Evolutionary conservation across 306 rosid species (phyloP).

Genomic region (Cucurbita pepo): DNA sequence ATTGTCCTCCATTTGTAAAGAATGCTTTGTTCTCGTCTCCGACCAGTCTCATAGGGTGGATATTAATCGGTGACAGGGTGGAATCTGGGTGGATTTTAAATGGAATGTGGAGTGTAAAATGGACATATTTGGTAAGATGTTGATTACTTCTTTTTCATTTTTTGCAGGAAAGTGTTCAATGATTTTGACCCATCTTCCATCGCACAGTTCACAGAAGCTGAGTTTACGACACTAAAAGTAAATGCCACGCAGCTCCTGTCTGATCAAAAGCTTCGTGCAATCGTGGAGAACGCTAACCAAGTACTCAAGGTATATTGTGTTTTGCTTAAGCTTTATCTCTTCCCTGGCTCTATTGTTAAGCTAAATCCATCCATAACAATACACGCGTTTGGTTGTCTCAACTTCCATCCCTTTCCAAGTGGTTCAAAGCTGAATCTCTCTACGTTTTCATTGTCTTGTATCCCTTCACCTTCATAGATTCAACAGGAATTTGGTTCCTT

Average conservation of each 20-base stretch:
- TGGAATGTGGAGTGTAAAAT: too few relatives aligned
- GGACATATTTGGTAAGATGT: neutral
- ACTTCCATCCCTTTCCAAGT: neutral
- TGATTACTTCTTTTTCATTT: neutral
- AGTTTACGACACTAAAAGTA: constrained; percentile 36
- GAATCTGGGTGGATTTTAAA: too few relatives aligned
- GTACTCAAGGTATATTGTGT: constrained; percentile 47
- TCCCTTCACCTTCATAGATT: constrained; percentile 21
- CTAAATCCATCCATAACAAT: neutral
- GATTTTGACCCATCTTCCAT: constrained; percentile 58
- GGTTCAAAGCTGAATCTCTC: neutral
- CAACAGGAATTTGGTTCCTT: constrained; percentile 75
- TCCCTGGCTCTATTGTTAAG: neutral
- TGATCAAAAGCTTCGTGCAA: constrained; percentile 81
- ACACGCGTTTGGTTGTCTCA: neutral
- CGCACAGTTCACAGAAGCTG: constrained; percentile 55
- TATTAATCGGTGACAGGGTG: too few relatives aligned
- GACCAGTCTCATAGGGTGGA: too few relatives aligned
- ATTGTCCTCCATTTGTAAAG: too few relatives aligned
- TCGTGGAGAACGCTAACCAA: constrained; percentile 71
- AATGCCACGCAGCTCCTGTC: constrained; percentile 54
- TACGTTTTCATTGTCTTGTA: neutral
- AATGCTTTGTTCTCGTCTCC: too few relatives aligned
- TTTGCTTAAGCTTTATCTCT: neutral
- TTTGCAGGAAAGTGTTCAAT: constrained; percentile 52